These are phyloP conservation scores for Amylocystis lapponica DNA, from an alignment of 768 basidiomycete genomes.

Conservation along the genomic window DNA sequence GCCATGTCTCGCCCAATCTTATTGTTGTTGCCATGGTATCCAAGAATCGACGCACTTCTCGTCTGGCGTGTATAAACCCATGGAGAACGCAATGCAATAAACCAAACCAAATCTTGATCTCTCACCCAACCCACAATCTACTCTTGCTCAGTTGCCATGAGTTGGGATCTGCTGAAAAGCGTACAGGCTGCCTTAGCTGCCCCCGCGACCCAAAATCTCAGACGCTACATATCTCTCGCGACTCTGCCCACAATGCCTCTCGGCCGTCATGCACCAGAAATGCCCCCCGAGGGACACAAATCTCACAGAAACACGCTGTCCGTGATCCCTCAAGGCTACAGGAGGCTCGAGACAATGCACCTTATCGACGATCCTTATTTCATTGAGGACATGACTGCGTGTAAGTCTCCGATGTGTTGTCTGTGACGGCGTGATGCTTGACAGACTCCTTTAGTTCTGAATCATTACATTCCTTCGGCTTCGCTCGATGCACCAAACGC, in stretches of 20 bases:
- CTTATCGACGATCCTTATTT: conserved; percentile 15
- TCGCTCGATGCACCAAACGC: neutral
- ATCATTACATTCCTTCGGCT: neutral
- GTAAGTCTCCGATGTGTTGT: neutral
- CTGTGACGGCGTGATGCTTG: neutral
- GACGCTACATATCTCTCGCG: conserved; percentile 5
- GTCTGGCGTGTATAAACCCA: too few relatives aligned
- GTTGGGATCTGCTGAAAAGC: neutral
- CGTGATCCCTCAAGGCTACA: conserved; percentile 42
- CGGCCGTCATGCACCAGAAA: conserved; percentile 3
- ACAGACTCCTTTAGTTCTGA: neutral
- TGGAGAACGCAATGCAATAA: too few relatives aligned
- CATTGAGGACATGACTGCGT: neutral
- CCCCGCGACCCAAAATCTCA: neutral
- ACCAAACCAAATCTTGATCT: too few relatives aligned
- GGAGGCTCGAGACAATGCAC: conserved; percentile 47
- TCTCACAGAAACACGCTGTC: conserved; percentile 37
- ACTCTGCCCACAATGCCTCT: conserved; percentile 15
- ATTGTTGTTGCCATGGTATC: too few relatives aligned
- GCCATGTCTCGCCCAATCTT: too few relatives aligned
- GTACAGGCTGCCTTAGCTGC: neutral
- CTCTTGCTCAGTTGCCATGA: neutral
- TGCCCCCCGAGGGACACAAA: conserved; percentile 26
- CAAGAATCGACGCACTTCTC: too few relatives aligned
- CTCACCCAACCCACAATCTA: too few relatives aligned